Evolutionary conservation across 345 rosid genomes (phyloP).

Genomic region (Alliaria petiolata): DNA sequence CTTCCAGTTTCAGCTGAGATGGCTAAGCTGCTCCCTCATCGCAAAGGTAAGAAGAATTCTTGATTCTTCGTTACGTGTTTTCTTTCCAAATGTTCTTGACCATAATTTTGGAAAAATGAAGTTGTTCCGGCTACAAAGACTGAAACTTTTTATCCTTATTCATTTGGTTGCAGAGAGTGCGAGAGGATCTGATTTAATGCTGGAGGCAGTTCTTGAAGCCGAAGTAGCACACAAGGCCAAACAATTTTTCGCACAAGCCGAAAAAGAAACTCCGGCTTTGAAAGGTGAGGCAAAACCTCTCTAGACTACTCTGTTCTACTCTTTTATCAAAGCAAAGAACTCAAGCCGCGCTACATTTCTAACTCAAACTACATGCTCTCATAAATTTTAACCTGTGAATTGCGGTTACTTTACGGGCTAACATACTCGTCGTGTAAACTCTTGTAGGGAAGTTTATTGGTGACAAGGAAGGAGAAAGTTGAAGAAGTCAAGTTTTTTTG

Average conservation of each 20-base stretch:
- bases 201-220: slow-evolving; percentile 68
- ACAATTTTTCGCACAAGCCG: slow-evolving; percentile 56
- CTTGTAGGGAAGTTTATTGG: slow-evolving; percentile 4
- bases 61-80: neutral
- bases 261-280: slow-evolving; percentile 41
- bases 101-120: neutral
- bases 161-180: slow-evolving; percentile 34
- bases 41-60: slow-evolving; percentile 37
- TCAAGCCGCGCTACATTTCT: neutral
- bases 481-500: slow-evolving; percentile 14
- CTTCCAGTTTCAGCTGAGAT: slow-evolving; percentile 87
- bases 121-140: neutral
- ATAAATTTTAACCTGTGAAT: slow-evolving; percentile 68
- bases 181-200: slow-evolving; percentile 58
- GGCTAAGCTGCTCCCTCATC: slow-evolving; percentile 68
- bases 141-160: neutral
- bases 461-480: slow-evolving; percentile 9
- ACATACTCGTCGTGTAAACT: neutral
- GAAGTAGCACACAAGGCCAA: slow-evolving; percentile 64
- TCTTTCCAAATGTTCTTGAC: neutral
- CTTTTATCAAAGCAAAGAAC: neutral
- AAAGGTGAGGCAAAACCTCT: slow-evolving; percentile 21
- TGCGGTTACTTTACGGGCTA: neutral
- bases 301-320: neutral
- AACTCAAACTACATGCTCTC: slow-evolving; percentile 35